Evolutionary conservation across 2,329 filamentous ascomycete species (phyloP).

Genomic region (Graphiopsis chlorocephala): DNA sequence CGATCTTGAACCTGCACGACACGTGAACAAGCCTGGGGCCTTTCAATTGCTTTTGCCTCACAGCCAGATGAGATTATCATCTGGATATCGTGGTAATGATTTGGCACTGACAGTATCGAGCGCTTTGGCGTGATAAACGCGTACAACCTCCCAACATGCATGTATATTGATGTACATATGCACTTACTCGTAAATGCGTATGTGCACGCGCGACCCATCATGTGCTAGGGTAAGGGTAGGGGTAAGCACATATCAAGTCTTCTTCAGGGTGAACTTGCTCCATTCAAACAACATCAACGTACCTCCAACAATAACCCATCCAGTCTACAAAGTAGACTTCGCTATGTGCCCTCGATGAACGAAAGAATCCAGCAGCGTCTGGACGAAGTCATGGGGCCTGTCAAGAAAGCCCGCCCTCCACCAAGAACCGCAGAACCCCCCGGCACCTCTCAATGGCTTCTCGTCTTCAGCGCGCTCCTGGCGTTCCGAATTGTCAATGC

Average conservation of each 20-base stretch:
- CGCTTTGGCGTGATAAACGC: rapidly evolving
- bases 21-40: not conserved
- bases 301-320: not conserved
- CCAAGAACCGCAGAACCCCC: not conserved
- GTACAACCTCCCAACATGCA: not conserved
- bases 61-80: not conserved
- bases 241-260: not conserved
- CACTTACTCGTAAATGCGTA: no score
- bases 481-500: constrained; percentile 77
- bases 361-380: not conserved
- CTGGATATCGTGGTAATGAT: not conserved
- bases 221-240: not conserved
- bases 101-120: not conserved
- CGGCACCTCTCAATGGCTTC: not conserved
- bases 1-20: not conserved
- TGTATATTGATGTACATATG: not conserved
- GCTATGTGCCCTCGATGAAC: not conserved
- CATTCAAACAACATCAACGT: not conserved
- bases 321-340: not conserved
- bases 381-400: not conserved
- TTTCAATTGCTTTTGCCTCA: not conserved
- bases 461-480: constrained; percentile 44
- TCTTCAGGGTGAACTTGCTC: not conserved
- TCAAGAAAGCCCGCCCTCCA: not conserved
- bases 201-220: not conserved